Conservation (phyloP, 2,329 filamentous ascomycete species). For the Magnaporthiopsis rhizophila region DNA sequence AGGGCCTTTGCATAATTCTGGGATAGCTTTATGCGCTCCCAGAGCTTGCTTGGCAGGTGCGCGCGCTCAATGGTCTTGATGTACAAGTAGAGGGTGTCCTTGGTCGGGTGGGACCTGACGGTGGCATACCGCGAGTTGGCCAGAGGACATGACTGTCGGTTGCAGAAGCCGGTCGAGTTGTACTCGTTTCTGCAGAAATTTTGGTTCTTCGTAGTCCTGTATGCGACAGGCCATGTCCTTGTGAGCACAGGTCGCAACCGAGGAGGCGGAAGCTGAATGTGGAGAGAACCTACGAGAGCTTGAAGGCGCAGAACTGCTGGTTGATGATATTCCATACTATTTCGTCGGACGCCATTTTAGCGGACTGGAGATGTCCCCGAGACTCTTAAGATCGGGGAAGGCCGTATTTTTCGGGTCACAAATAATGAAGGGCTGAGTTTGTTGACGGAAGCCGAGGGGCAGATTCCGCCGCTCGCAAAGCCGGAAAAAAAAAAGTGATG, state of each 20-base stretch:
- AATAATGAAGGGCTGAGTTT: background rate
- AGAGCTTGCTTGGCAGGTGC: constrained; percentile 83
- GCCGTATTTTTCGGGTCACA: background rate
- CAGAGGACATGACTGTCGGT: constrained; percentile 75
- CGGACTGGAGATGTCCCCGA: constrained; percentile 3
- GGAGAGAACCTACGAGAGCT: constrained; percentile 63
- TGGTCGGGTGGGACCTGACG: constrained; percentile 53
- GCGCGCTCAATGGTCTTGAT: constrained; percentile 91
- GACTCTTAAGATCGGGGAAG: background rate
- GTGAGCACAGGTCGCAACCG: background rate
- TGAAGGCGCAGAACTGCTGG: constrained; percentile 91
- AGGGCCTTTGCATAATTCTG: constrained; percentile 87
- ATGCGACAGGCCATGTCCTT: constrained; percentile 7
- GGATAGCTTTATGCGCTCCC: constrained; percentile 87
- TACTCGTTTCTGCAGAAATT: constrained; percentile 95
- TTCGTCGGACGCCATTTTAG: constrained; percentile 79
- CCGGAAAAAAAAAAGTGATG: constrained; percentile 3
- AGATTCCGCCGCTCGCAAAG: background rate
- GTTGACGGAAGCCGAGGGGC: constrained; percentile 4
- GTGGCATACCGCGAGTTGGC: constrained; percentile 92
- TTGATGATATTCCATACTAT: constrained; percentile 97
- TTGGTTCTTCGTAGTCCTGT: constrained; percentile 60
- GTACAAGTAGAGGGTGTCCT: constrained; percentile 84
- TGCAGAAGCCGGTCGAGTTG: constrained; percentile 48
- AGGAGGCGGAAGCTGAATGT: background rate